Percentiles rank a stretch among this genome's conserved stretches.
Conservation (phyloP, 2,329 filamentous ascomycete species). For the Cordyceps farinosa region DNA sequence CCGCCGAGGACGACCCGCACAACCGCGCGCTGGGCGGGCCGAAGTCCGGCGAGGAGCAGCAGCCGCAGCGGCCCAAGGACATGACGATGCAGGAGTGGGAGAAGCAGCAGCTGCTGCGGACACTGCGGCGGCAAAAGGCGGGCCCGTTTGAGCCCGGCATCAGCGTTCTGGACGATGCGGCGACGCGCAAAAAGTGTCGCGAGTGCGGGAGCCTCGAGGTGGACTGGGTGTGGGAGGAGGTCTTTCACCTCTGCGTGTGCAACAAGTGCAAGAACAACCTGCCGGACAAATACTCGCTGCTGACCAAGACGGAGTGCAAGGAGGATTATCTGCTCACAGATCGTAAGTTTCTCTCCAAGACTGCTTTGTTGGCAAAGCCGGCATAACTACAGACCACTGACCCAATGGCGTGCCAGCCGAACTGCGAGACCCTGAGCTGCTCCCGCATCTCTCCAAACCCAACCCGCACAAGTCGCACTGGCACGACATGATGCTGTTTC, state of each 20-base stretch:
- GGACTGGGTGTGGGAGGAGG: constrained; percentile 91
- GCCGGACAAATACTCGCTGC: constrained; percentile 88
- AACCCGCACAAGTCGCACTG: constrained; percentile 95
- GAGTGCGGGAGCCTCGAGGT: constrained; percentile 85
- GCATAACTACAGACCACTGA: neutral
- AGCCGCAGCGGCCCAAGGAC: constrained; percentile 75
- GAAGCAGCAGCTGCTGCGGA: constrained; percentile 68
- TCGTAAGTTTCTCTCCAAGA: constrained; percentile 49
- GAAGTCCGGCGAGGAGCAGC: constrained; percentile 36
- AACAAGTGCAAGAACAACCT: constrained; percentile 79
- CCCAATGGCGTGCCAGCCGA: constrained; percentile 56
- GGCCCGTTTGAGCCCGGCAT: constrained; percentile 88
- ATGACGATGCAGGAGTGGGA: constrained; percentile 96
- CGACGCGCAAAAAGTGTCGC: constrained; percentile 68
- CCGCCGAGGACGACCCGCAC: constrained; percentile 84
- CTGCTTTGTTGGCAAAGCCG: too few relatives aligned
- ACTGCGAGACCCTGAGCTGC: constrained; percentile 78
- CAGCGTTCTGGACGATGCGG: constrained; percentile 64
- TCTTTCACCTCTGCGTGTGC: constrained; percentile 74
- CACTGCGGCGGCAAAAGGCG: constrained; percentile 66
- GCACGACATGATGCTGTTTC: constrained; percentile 98
- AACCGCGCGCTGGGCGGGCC: constrained; percentile 64
- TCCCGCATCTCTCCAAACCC: constrained; percentile 82
- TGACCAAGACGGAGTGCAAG: constrained; percentile 94
- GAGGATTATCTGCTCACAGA: constrained; percentile 96